A percentile compares a stretch with the other conserved stretches of the same genome.
Conservation (phyloP, 768 basidiomycete genomes). For the Hirschioporus abietinus region DNA sequence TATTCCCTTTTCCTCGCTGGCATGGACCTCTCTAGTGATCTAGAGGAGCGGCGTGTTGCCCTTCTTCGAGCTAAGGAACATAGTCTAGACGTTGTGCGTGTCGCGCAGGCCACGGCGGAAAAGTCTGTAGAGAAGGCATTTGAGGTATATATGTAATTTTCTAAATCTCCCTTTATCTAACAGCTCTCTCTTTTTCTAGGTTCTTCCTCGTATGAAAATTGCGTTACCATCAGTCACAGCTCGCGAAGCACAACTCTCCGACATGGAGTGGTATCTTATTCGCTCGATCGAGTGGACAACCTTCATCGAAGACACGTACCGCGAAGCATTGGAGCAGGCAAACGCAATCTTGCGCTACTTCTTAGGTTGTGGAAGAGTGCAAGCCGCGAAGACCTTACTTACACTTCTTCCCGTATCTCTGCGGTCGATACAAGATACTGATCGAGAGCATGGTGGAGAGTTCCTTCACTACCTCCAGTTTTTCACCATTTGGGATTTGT, state of each 20-base stretch:
- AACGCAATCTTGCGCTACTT: conserved; percentile 88
- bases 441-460: conserved; percentile 60
- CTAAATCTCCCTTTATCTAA: conserved; percentile 8
- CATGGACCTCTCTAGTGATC: conserved; percentile 57
- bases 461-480: conserved; percentile 78
- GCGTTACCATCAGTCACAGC: conserved; percentile 57
- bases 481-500: conserved; percentile 66
- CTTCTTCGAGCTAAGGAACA: conserved; percentile 76
- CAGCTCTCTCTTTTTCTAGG: conserved; percentile 3
- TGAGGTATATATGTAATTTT: conserved; percentile 33
- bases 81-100: conserved; percentile 74
- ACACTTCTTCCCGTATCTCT: conserved; percentile 61
- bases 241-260: conserved; percentile 49
- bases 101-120: conserved; percentile 79
- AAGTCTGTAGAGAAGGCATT: conserved; percentile 68
- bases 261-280: conserved; percentile 60
- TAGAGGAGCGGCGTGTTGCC: conserved; percentile 60
- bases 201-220: conserved; percentile 47
- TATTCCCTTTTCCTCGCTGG: conserved; percentile 89
- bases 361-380: conserved; percentile 76
- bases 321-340: conserved; percentile 77
- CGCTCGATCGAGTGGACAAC: conserved; percentile 94
- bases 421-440: conserved; percentile 55
- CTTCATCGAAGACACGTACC: conserved; percentile 65
- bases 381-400: conserved; percentile 57